Evolutionary conservation across 345 rosid species (phyloP).

Genomic region (Syzygium oleosum): DNA sequence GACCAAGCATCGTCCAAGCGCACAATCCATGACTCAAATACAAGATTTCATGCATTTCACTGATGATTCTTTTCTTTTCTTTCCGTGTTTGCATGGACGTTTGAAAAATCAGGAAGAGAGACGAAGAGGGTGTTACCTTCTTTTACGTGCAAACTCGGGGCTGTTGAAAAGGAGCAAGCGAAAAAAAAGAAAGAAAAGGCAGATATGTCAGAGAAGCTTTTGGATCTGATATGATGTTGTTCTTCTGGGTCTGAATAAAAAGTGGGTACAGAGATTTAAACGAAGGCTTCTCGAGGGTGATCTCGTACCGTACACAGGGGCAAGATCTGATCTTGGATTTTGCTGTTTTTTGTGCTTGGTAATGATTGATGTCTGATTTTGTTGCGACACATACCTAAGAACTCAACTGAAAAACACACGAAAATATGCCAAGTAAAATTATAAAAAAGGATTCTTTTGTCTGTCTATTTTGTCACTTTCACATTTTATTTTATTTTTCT

Average conservation of each 20-base stretch:
- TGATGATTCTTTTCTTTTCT: not conserved
- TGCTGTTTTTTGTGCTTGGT: not conserved
- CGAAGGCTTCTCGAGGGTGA: not conserved
- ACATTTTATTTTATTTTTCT: not conserved
- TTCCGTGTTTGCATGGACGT: not conserved
- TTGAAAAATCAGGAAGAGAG: not conserved
- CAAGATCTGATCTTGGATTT: not conserved
- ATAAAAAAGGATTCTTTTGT: not conserved
- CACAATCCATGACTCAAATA: not conserved
- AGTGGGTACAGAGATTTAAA: not conserved
- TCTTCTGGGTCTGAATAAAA: not conserved
- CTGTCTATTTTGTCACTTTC: not conserved
- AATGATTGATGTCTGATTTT: slow-evolving; percentile 8
- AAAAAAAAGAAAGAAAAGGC: not conserved
- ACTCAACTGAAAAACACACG: not conserved
- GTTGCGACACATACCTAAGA: slow-evolving; percentile 2
- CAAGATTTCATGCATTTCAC: not conserved
- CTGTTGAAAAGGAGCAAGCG: not conserved
- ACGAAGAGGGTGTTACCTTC: not conserved
- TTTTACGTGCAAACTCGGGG: not conserved
- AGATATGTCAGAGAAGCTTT: not conserved
- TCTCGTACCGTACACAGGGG: not conserved
- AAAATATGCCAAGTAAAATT: not conserved
- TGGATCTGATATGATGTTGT: not conserved
- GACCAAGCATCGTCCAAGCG: not conserved